Base-by-base conservation (phyloP, 1,284 basidiomycete genomes). In the Tylopilus sp. region DNA sequence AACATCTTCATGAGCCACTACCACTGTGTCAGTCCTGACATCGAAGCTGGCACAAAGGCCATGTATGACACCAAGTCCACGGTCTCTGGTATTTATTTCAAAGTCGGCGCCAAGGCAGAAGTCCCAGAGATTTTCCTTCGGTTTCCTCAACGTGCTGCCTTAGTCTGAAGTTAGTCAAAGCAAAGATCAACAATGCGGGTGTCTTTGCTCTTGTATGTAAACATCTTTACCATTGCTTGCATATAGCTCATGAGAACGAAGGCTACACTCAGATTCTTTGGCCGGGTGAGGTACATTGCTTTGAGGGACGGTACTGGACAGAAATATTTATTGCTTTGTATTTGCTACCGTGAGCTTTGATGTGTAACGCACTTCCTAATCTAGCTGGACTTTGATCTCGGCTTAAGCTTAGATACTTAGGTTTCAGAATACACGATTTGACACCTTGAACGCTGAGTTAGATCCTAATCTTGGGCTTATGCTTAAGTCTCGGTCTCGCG, bases 131-230 rank as follows among this genome's bases (percentile, higher is more conserved):
- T n/a, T n/a, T 44, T 26, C 22, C 52, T 56, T 58, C 67, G 92
- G 90, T 62, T 93, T 92, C 85, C 91, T 97, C 70, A 96, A 98
- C 85, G 88, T 63, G 91, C 95, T 74, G 93, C 96, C 29, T n/a
- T n/a, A n/a, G n/a, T n/a, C n/a, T n/a, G n/a, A n/a, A n/a, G n/a
- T 98, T 95, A 78, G 87, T 98, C 86, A 98, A 99, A 90, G 95
- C 96, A 76, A 99, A 99, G 91, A 97, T 99, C 86, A 98, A 98
- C 91, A 97, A 97, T 86, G 82, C 91, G 70, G 96, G 96, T 87
- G 88, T 97, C 77, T 88, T 98, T 71, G 92, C 89, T 74, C 89
- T 97, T 91, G 67, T 38, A 83, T 63, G 2, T 47, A 22, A 22
- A 41, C n/a, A n/a, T 24, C 24, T 19, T 65, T 18, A 58, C 5